phyloP scores from a whole-genome alignment of 257 asterid genomes.

The Mitragyna speciosa region DNA sequence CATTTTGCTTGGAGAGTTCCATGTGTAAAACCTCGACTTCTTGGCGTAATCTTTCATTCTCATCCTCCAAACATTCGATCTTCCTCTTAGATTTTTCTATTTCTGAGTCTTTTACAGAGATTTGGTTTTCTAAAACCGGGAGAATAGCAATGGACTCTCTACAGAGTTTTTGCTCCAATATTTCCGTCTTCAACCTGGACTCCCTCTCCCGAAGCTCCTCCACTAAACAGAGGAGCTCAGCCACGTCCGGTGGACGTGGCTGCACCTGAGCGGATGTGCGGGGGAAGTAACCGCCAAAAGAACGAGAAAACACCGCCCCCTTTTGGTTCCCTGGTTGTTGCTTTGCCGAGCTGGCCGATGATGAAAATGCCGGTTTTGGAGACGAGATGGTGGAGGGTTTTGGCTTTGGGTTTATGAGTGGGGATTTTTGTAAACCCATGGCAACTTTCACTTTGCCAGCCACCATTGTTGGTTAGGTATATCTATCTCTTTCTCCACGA shows the following conservation, averaged over 20 bases:
- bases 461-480: constrained; percentile 45
- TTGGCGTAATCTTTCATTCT: constrained; percentile 60
- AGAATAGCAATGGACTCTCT: constrained; percentile 64
- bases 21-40: constrained; percentile 67
- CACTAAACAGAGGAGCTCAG: constrained; percentile 63
- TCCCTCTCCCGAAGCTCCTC: constrained; percentile 70
- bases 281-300: constrained; percentile 76
- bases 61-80: constrained; percentile 70
- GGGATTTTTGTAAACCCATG: constrained; percentile 75
- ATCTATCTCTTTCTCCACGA: neutral
- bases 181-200: constrained; percentile 68
- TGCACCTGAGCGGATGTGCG: constrained; percentile 87
- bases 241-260: constrained; percentile 89
- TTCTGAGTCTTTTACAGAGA: constrained; percentile 46
- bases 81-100: constrained; percentile 47
- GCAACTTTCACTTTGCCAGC: constrained; percentile 80
- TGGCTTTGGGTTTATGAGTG: constrained; percentile 38
- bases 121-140: constrained; percentile 69
- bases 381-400: constrained; percentile 40
- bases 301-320: constrained; percentile 53
- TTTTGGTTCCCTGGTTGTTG: constrained; percentile 35
- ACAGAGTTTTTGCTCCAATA: constrained; percentile 63
- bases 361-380: constrained; percentile 43
- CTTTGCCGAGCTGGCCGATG: constrained; percentile 46
- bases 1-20: constrained; percentile 57